Evolutionary conservation across 768 basidiomycete species (phyloP).

Genomic region (Naganishia antarctica): DNA sequence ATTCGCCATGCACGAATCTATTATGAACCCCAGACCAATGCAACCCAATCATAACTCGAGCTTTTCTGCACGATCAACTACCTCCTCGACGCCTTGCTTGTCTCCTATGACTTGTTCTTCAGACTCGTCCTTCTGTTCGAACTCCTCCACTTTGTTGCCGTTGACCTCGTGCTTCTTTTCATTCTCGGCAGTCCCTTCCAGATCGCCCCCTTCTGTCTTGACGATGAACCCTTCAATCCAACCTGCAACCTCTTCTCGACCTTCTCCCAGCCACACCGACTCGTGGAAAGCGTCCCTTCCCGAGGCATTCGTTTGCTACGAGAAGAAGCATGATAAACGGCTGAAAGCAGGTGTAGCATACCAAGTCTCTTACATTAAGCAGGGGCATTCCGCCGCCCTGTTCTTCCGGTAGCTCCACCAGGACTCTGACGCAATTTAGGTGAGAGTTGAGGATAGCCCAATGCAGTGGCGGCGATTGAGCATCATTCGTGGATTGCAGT

Average conservation of each 20-base stretch:
- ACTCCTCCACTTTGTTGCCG: slow-evolving; percentile 43
- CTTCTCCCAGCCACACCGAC: slow-evolving; percentile 46
- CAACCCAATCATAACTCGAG: slow-evolving; percentile 6
- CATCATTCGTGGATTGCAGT: slow-evolving; percentile 61
- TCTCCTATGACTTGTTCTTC: neutral
- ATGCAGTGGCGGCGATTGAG: slow-evolving; percentile 78
- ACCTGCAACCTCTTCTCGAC: slow-evolving; percentile 47
- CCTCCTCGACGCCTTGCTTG: slow-evolving; percentile 35
- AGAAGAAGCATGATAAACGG: neutral
- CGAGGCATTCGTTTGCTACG: slow-evolving; percentile 40
- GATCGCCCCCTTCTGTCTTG: slow-evolving; percentile 68
- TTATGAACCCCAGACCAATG: neutral
- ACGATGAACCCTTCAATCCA: slow-evolving; percentile 57
- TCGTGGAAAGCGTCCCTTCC: slow-evolving; percentile 46
- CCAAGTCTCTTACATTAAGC: slow-evolving; percentile 39
- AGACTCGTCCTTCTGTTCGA: slow-evolving; percentile 25
- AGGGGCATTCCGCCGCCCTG: slow-evolving; percentile 44
- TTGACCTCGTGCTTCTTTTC: slow-evolving; percentile 63
- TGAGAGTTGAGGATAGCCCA: slow-evolving; percentile 87
- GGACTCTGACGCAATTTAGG: slow-evolving; percentile 51
- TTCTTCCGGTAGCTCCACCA: slow-evolving; percentile 44
- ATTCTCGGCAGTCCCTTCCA: slow-evolving; percentile 71
- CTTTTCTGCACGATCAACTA: slow-evolving; percentile 35
- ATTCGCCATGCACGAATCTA: no score
- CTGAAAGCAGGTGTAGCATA: neutral